Base-by-base conservation (phyloP, 805 yeast species). In the Starmera amethionina region DNA sequence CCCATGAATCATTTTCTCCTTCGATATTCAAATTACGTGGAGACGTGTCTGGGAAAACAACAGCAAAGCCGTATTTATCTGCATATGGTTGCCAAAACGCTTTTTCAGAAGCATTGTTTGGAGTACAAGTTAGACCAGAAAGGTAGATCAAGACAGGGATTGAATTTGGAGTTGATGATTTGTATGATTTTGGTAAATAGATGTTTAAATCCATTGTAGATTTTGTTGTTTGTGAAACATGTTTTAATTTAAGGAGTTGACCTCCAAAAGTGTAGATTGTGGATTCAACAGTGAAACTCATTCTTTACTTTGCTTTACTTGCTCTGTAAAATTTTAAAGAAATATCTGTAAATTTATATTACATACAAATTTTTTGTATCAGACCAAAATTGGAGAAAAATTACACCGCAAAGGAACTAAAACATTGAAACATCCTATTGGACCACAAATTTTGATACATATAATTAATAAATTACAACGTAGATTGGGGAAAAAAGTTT, bases 11-110 rank as follows among this genome's bases (percentile, higher is more conserved):
- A 52, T 79, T 78, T 56, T 82, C 93, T n/a, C 95, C 94, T 29
- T 73, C 78, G 43, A 81, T 68, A 37, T 68, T 69, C 12, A 81
- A 77, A 13, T 94, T 96, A 48, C 97, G 76, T 40, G 98, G 97
- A 8, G 97, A 89, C 4, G 98, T 93, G 62, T 90, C 98, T 15
- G 98, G 97, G 60, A 83, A 89, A 1, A 90, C 87, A 14, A 90
- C 64, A 0, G 95, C 95, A 59, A 90, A 80, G 5, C 94, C 94
- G 54, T 78, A 77, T 54, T 82, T 72, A 48, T 79, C 75, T 8
- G 95, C 95, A 56, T 79, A 81, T 42, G 79, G 74, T 51, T 81
- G 90, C 67, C 89, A 73, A 50, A 80, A 85, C 1, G 96, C 95
- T 70, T 93, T 93, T 59, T 93, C 97, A 9, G 89, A 71, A 40